Evolutionary conservation across 2,329 filamentous ascomycete genomes (phyloP), one percentile per base, ranked within the genome.

Genomic region (Chaetoscypha palmicola): DNA sequence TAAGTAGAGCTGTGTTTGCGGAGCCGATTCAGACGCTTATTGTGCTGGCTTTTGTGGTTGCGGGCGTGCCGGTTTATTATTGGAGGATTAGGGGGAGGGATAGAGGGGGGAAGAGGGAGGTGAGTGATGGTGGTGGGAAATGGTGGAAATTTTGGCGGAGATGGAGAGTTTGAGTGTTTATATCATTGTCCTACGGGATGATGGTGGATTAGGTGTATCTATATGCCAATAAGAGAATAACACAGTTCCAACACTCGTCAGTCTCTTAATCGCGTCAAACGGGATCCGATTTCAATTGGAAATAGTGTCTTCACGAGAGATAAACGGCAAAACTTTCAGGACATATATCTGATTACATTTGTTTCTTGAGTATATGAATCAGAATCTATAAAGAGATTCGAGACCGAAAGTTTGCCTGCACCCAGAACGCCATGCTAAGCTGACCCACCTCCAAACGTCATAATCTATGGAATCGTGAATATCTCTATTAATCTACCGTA

Each of bases 1-100:
- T 98, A 32, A 90, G 81, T 59, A 74, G 92, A 39, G 89, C 90
- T 3, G 81, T 97, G 11, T 92, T 98, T 61, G 85, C 89, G 11
- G 83, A 95, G 66, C 92, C 92, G 3, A 57, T 94, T 40, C 90
- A 98, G 71, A 95, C 91, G 0, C 62, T 95, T 19, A 78, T 91
- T 17, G 92, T 98, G 5, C 70, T 96, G 4, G 81, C 70, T 0
- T 98, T 97, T 58, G 86, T 96, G 47, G 70, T 83, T 3, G 82
- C 80, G 0, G 92, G 92, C 1, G 71, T 97, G 28, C 86, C 89
- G 0, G 78, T 97, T 21, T 98, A 91, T 66, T 94, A 86, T 63
- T 94, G 84, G 79, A 77, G 88, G 53, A 82, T 96, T 36, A 78
- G 79, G 39, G 74, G 82, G 17, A 72, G 79, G 36, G 78, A 83